A percentile compares a stretch with the other conserved stretches of the same genome.
These are phyloP conservation scores for Heracleum sosnowskyi DNA, from an alignment of 129 eudicot species.

Conservation along the genomic window DNA sequence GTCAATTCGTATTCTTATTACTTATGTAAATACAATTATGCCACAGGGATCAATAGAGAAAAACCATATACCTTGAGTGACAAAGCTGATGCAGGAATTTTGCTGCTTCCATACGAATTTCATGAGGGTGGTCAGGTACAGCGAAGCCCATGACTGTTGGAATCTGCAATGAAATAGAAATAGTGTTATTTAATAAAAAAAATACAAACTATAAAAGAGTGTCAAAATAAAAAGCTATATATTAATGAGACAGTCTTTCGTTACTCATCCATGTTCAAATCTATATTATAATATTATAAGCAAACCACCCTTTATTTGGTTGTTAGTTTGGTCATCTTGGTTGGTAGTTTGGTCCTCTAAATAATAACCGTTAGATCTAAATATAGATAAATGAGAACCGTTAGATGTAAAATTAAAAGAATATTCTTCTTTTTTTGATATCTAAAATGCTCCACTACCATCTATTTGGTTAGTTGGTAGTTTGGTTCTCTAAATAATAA, in stretches of 20 bases:
- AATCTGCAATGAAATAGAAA: slow-evolving; percentile 38
- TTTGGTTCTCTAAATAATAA: too few relatives aligned
- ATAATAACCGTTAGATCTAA: too few relatives aligned
- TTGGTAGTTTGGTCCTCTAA: too few relatives aligned
- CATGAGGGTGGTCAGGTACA: slow-evolving; percentile 79
- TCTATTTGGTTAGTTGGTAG: too few relatives aligned
- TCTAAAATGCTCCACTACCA: too few relatives aligned
- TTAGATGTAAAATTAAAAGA: too few relatives aligned
- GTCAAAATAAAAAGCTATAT: slow-evolving; percentile 1
- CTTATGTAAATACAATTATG: slow-evolving; percentile 6
- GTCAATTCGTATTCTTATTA: slow-evolving; percentile 9
- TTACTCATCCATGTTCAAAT: not conserved
- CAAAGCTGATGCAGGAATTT: slow-evolving; percentile 91
- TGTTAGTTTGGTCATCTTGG: too few relatives aligned
- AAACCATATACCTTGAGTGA: slow-evolving; percentile 63
- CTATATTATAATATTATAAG: too few relatives aligned
- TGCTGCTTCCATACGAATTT: slow-evolving; percentile 95
- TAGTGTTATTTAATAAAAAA: slow-evolving; percentile 8
- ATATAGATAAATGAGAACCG: too few relatives aligned
- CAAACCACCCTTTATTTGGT: too few relatives aligned
- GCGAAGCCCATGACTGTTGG: slow-evolving; percentile 92
- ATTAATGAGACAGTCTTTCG: not conserved
- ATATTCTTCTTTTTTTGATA: too few relatives aligned
- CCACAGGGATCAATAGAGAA: not conserved
- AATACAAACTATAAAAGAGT: not conserved